phyloP scores from a whole-genome alignment of 345 rosid genomes.

The Eucalyptus rudis region DNA sequence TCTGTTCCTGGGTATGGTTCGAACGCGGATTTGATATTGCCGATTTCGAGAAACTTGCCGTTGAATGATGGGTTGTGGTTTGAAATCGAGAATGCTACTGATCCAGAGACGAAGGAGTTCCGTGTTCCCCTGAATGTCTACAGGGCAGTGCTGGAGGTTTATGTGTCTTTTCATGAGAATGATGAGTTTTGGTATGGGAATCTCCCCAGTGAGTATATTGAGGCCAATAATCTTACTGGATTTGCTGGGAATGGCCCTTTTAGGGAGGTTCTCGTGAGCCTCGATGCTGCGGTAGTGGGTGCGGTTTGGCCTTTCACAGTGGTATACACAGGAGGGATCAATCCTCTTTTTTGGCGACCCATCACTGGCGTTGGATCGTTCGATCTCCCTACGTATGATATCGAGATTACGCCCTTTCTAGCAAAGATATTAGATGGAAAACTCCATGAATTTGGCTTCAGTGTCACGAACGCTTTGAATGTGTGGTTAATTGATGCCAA shows the following conservation, averaged over 20 bases:
- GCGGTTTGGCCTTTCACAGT: constrained; percentile 87
- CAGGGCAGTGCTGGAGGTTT: constrained; percentile 84
- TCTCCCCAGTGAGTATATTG: constrained; percentile 52
- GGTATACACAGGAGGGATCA: constrained; percentile 66
- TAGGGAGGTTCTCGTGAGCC: constrained; percentile 64
- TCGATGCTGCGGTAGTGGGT: constrained; percentile 45
- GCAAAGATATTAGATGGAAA: constrained; percentile 60
- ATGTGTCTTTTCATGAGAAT: constrained; percentile 81
- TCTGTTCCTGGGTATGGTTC: constrained; percentile 6
- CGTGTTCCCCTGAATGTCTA: constrained; percentile 61
- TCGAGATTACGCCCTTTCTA: constrained; percentile 63
- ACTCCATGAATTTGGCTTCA: constrained; percentile 41
- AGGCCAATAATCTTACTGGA: constrained; percentile 41
- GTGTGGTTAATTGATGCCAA: constrained; percentile 82
- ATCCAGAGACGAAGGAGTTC: constrained; percentile 28
- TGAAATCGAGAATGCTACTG: constrained; percentile 38
- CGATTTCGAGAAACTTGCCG: constrained; percentile 54
- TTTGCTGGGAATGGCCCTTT: constrained; percentile 81
- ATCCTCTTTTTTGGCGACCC: constrained; percentile 80
- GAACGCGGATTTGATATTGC: constrained; percentile 67
- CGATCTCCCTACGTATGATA: constrained; percentile 72
- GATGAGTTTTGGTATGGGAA: constrained; percentile 86
- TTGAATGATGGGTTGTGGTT: constrained; percentile 85
- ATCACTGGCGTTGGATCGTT: constrained; percentile 74
- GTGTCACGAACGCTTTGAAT: constrained; percentile 67